Evolutionary conservation across 441 rosid species (phyloP).

Genomic region (Pelargonium citronellum): DNA sequence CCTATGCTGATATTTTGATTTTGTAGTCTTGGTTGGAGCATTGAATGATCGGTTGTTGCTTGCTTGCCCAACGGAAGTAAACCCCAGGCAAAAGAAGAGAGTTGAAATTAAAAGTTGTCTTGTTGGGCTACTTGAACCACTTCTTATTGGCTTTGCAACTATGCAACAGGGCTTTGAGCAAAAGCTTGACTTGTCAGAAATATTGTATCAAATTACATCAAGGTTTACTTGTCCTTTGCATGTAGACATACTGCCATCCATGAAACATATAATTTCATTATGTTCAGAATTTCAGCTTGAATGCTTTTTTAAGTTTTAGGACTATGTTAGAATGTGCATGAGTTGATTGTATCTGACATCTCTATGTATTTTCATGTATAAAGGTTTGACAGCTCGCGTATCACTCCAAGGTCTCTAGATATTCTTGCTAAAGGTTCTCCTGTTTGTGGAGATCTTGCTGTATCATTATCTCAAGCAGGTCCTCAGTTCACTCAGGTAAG

Average conservation of each 20-base stretch:
- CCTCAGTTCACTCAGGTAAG: slow-evolving; percentile 97
- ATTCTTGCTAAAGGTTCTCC: slow-evolving; percentile 89
- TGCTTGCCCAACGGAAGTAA: slow-evolving; percentile 83
- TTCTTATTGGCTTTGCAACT: slow-evolving; percentile 92
- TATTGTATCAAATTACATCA: slow-evolving; percentile 91
- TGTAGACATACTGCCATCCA: slow-evolving; percentile 11
- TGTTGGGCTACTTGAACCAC: slow-evolving; percentile 96
- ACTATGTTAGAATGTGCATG: background rate
- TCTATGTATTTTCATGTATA: slow-evolving; percentile 24
- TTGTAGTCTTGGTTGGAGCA: slow-evolving; percentile 85
- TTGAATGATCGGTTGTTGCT: slow-evolving; percentile 87
- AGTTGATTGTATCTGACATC: slow-evolving; percentile 28
- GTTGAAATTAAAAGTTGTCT: slow-evolving; percentile 89
- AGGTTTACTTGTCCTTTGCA: slow-evolving; percentile 42
- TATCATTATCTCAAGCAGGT: slow-evolving; percentile 90
- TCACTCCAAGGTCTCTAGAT: slow-evolving; percentile 91
- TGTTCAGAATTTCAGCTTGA: background rate
- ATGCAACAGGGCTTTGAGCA: slow-evolving; percentile 95
- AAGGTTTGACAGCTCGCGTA: slow-evolving; percentile 95
- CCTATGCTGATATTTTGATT: slow-evolving; percentile 21
- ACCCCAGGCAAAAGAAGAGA: slow-evolving; percentile 83
- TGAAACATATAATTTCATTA: slow-evolving; percentile 4
- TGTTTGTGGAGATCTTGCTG: slow-evolving; percentile 96
- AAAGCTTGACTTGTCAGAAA: slow-evolving; percentile 87
- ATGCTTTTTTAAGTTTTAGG: background rate